phyloP scores from a whole-genome alignment of 768 basidiomycete genomes.

The Pleurotus eryngii region DNA sequence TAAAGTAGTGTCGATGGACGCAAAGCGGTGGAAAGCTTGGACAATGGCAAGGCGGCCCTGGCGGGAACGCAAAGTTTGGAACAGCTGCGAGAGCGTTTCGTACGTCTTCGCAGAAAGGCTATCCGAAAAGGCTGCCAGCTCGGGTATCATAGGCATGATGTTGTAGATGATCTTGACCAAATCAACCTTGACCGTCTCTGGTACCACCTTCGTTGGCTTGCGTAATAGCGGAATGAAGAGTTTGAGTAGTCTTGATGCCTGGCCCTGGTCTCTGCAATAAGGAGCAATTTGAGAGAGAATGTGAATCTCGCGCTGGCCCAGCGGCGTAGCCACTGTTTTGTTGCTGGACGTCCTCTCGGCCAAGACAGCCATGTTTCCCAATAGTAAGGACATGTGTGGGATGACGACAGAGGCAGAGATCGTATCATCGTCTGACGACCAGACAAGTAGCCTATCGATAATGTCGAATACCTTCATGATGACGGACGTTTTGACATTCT shows the following conservation, averaged over 20 bases:
- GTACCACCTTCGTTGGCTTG: conserved; percentile 68
- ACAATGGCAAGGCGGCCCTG: conserved; percentile 69
- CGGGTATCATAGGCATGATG: conserved; percentile 65
- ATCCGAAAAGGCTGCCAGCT: conserved; percentile 45
- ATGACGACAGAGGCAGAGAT: conserved; percentile 55
- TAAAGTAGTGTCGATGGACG: conserved; percentile 44
- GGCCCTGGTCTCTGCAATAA: conserved; percentile 62
- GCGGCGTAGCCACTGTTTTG: conserved; percentile 48
- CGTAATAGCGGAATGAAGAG: conserved; percentile 81
- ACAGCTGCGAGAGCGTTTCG: conserved; percentile 68
- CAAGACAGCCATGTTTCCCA: conserved; percentile 66
- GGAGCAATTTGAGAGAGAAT: conserved; percentile 80
- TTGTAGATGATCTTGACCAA: conserved; percentile 68
- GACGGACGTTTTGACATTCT: conserved; percentile 85
- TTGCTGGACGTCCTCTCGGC: conserved; percentile 60
- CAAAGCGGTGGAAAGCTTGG: conserved; percentile 53
- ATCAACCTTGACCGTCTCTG: conserved; percentile 85
- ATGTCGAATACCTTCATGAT: conserved; percentile 82
- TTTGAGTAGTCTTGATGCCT: conserved; percentile 68
- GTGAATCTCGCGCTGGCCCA: conserved; percentile 78
- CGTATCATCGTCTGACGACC: conserved; percentile 46
- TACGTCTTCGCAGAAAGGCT: conserved; percentile 50
- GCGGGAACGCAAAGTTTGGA: conserved; percentile 72
- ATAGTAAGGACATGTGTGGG: conserved; percentile 68
- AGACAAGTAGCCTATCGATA: conserved; percentile 63